Evolutionary conservation across 2,329 filamentous ascomycete species (phyloP).

Genomic region (Beauveria rudraprayagi): DNA sequence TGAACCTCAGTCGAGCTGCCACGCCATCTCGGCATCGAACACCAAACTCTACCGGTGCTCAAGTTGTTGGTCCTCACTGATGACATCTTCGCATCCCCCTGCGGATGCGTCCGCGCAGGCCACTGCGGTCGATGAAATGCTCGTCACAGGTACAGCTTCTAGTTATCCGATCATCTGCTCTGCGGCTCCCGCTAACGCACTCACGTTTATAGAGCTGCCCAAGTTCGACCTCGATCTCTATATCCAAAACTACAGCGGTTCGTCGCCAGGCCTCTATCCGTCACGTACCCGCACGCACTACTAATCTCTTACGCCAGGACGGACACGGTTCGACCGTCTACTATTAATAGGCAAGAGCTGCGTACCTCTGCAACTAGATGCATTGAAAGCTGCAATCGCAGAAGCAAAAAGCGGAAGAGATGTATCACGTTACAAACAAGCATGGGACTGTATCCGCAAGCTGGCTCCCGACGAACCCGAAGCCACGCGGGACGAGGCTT

Average conservation of each 20-base stretch:
- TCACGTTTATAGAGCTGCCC: conserved; percentile 53
- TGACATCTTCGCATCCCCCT: background rate
- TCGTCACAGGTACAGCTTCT: background rate
- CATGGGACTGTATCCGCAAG: conserved; percentile 55
- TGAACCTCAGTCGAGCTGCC: background rate
- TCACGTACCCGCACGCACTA: background rate
- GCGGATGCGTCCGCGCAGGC: background rate
- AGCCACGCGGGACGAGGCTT: conserved; percentile 58
- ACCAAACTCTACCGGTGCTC: background rate
- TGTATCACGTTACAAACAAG: conserved; percentile 60
- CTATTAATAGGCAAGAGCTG: conserved; percentile 74
- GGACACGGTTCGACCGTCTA: conserved; percentile 73
- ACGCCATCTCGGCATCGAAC: background rate
- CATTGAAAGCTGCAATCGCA: conserved; percentile 65
- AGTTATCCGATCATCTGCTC: background rate
- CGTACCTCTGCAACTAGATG: conserved; percentile 67
- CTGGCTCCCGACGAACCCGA: conserved; percentile 61
- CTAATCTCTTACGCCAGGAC: conserved; percentile 42
- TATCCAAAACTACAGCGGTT: conserved; percentile 81
- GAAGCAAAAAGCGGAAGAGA: conserved; percentile 74
- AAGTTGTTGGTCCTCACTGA: background rate
- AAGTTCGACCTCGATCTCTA: conserved; percentile 91
- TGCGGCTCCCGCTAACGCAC: conserved; percentile 11
- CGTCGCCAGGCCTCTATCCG: conserved; percentile 13
- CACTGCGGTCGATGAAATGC: background rate